Percentiles rank a stretch among this genome's conserved stretches.
These are phyloP conservation scores for Starmera pachycereana DNA, from an alignment of 805 yeast species.

Conservation along the genomic window DNA sequence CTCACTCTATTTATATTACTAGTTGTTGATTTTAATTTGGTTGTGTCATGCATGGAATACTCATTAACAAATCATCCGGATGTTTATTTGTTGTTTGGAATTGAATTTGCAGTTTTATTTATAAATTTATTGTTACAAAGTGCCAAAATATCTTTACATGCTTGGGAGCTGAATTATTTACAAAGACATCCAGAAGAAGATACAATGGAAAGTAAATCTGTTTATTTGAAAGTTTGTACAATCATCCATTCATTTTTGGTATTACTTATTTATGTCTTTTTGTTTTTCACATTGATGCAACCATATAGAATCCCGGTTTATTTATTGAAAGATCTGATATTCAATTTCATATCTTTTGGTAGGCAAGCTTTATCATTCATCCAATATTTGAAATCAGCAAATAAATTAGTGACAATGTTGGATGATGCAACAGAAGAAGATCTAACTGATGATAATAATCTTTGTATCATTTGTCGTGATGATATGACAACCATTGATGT, in stretches of 20 bases:
- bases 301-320: constrained; percentile 36
- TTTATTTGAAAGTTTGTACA: constrained; percentile 48
- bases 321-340: constrained; percentile 38
- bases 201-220: constrained; percentile 62
- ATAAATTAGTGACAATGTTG: constrained; percentile 54
- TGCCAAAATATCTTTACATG: constrained; percentile 38
- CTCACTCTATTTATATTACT: constrained; percentile 35
- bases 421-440: constrained; percentile 51
- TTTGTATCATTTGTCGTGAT: constrained; percentile 88
- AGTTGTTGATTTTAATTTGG: constrained; percentile 39
- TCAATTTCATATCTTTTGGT: constrained; percentile 22
- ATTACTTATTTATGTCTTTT: constrained; percentile 33
- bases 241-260: constrained; percentile 38
- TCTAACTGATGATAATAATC: constrained; percentile 44
- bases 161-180: constrained; percentile 46
- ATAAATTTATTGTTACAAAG: constrained; percentile 39
- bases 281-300: constrained; percentile 35
- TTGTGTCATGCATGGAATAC: constrained; percentile 42
- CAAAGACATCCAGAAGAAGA: constrained; percentile 41
- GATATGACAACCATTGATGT: constrained; percentile 50
- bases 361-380: constrained; percentile 28
- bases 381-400: constrained; percentile 34
- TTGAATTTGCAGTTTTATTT: constrained; percentile 60
- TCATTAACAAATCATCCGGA: constrained; percentile 33
- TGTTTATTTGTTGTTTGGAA: constrained; percentile 57